phyloP scores from a whole-genome alignment of 2,329 filamentous ascomycete genomes.

The Claviceps sp. region DNA sequence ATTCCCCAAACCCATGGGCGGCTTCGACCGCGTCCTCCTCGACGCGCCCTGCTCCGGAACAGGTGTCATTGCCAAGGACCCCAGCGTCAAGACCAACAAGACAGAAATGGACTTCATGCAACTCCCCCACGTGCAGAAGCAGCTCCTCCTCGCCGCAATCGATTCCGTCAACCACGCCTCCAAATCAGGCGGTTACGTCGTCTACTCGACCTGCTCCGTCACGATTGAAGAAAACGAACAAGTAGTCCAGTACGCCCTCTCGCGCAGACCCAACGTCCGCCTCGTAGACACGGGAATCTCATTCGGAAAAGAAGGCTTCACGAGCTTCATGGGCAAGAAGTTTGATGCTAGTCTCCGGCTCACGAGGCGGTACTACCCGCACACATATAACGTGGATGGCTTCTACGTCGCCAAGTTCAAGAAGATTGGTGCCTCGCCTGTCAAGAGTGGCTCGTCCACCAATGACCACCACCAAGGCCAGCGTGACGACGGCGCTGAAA shows the following conservation, averaged over 20 bases:
- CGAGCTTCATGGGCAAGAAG: conserved; percentile 76
- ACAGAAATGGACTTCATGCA: conserved; percentile 88
- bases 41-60: conserved; percentile 95
- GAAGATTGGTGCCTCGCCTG: conserved; percentile 69
- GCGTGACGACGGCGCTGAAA: neutral
- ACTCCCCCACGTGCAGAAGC: conserved; percentile 88
- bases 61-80: conserved; percentile 93
- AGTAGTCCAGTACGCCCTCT: conserved; percentile 86
- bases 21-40: conserved; percentile 87
- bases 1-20: conserved; percentile 88
- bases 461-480: neutral
- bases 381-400: conserved; percentile 89
- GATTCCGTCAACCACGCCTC: conserved; percentile 86
- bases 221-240: conserved; percentile 83
- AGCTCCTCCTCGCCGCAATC: conserved; percentile 82
- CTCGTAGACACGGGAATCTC: conserved; percentile 82
- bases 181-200: conserved; percentile 88
- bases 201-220: conserved; percentile 94
- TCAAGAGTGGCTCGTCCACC: conserved; percentile 23
- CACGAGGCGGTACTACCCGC: conserved; percentile 77
- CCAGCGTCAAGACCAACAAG: conserved; percentile 96
- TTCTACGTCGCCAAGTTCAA: conserved; percentile 98
- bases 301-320: conserved; percentile 90
- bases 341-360: conserved; percentile 78
- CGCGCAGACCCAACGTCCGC: conserved; percentile 82